These are phyloP conservation scores for Trametes hirsuta DNA, from an alignment of 1,284 basidiomycete species.

Conservation along the genomic window DNA sequence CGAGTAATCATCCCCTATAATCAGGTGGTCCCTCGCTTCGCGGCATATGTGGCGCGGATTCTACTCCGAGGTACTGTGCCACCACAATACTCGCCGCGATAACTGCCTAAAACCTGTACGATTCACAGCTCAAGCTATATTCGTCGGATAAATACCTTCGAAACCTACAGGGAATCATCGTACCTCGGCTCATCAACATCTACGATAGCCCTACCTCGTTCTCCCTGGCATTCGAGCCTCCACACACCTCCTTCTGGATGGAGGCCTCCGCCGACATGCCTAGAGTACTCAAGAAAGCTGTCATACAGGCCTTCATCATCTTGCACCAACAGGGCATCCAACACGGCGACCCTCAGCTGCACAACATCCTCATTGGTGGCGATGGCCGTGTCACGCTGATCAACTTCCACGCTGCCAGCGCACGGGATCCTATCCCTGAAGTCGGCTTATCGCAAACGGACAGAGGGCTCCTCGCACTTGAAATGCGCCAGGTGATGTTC, in stretches of 20 bases:
- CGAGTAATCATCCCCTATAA: neutral
- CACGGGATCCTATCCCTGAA: conserved; percentile 39
- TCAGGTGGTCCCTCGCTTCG: conserved; percentile 25
- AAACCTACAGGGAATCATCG: conserved; percentile 53
- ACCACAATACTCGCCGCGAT: no score
- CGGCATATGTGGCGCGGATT: conserved; percentile 23
- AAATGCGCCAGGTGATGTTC: conserved; percentile 59
- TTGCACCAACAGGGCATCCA: conserved; percentile 26
- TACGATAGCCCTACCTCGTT: conserved; percentile 43
- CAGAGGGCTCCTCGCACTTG: conserved; percentile 47
- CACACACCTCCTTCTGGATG: conserved; percentile 32
- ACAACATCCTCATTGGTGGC: conserved; percentile 55
- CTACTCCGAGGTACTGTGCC: conserved; percentile 25
- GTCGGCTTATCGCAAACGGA: conserved; percentile 43
- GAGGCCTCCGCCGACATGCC: conserved; percentile 32
- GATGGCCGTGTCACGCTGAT: conserved; percentile 59
- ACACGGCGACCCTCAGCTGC: conserved; percentile 27
- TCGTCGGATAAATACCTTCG: conserved; percentile 49
- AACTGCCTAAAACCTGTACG: no score
- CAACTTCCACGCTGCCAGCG: conserved; percentile 55
- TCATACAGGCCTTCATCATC: conserved; percentile 22
- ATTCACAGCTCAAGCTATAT: conserved; percentile 41
- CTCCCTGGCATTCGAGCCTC: conserved; percentile 40
- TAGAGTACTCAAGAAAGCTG: conserved; percentile 26
- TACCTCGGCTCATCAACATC: conserved; percentile 57